Evolutionary conservation across 768 basidiomycete genomes (phyloP).

Genomic region (Rhodotorula kratochvilovae): DNA sequence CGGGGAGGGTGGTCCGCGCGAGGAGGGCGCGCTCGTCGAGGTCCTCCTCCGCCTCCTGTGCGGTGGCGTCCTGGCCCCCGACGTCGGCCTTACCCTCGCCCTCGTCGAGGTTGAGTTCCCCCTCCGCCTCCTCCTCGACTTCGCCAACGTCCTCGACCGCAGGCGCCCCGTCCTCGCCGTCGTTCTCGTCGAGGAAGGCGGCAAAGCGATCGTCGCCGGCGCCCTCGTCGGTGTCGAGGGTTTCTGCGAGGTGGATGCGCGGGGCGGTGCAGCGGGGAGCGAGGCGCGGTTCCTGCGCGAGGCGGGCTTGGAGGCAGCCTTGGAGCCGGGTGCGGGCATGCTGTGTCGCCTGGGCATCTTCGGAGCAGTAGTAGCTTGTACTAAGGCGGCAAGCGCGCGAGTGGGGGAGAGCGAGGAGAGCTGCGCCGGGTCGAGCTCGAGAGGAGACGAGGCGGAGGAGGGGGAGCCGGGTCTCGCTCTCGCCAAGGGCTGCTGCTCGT

Average conservation of each 20-base stretch:
- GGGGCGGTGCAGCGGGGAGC: background rate
- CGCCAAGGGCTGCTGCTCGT: background rate
- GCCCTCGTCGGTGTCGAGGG: background rate
- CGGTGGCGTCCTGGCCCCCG: background rate
- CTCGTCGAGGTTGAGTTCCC: conserved; percentile 22
- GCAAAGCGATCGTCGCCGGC: conserved; percentile 34
- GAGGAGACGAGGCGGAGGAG: too few species aligned
- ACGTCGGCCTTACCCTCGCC: background rate
- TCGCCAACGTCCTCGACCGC: conserved; percentile 20
- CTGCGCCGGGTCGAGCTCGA: background rate
- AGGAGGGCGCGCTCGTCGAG: conserved; percentile 12
- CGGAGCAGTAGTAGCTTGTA: too few species aligned
- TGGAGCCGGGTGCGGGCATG: background rate
- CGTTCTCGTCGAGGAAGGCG: conserved; percentile 44
- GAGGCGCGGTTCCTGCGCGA: background rate
- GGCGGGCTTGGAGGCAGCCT: background rate
- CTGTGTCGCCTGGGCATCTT: background rate
- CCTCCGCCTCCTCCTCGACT: conserved; percentile 31
- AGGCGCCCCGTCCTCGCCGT: conserved; percentile 26
- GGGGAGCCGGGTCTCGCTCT: background rate
- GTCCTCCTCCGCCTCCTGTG: background rate
- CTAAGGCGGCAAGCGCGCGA: too few species aligned
- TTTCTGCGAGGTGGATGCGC: conserved; percentile 5
- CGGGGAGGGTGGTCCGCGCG: conserved; percentile 16
- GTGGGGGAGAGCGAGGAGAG: background rate